Evolutionary conservation across 2,329 filamentous ascomycete species (phyloP), one percentile per base, ranked within the genome.

Genomic region (Diplodia seriata): DNA sequence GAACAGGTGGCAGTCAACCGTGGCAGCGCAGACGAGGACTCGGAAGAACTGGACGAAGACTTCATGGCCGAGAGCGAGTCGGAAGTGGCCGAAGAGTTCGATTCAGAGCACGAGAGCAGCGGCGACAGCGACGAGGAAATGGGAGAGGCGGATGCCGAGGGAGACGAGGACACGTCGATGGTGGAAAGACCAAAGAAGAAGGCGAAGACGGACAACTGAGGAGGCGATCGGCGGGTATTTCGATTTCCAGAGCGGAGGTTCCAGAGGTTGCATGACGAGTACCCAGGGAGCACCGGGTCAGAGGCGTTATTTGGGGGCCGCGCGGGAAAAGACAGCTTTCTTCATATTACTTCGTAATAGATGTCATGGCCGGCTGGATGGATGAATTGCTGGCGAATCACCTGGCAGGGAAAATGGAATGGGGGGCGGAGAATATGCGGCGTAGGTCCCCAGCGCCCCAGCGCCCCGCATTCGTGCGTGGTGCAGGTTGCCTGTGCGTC

Each of bases 31-130:
- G 95, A 98, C 76, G 95, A 99, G 80, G 95, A 99, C 74, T 91
- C 94, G 76, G 94, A 98, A 83, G 94, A 91, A 69, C 89, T 94
- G 9, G 95, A 99, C 74, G 95, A 99, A 78, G 95, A 99, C 81
- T 99, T 99, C 85, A 87, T 91, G 73, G 92, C 91, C 6, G 93
- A 96, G 70, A 94, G 91, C 15, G 95, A 99, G 71, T 96, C 91
- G 65, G 95, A 99, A 73, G 94, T 97, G 2, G 95, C 94, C 0
- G 95, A 99, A 80, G 96, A 99, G 77, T 99, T 89, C 73, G 95
- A 99, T 80, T 94, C 91, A 65, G 90, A 88, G 55, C 94, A 97
- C 76, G 92, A 97, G 77, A 97, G 93, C 76, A 91, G 89, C 62
- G 93, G 91, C 20, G 89, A 85, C 67, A 90, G 87, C 72, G 90